Evolutionary conservation across 371 early-diverging fungal genomes (phyloP), one percentile per base, ranked within the genome.

Genomic region (Quaeritorhiza haematococci): DNA sequence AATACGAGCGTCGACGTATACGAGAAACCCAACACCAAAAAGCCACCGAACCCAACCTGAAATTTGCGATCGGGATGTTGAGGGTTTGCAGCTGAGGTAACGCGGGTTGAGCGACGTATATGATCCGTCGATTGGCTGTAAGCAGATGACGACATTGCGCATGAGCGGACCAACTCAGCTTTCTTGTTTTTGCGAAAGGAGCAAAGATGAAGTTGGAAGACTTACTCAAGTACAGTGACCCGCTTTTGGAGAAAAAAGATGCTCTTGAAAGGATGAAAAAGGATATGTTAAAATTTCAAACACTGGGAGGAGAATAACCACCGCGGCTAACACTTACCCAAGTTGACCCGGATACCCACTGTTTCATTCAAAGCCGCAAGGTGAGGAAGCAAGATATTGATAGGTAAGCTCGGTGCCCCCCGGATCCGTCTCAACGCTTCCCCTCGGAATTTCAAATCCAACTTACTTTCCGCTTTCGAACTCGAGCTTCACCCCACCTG

Each of bases 281-380:
- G n/a, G n/a, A n/a, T n/a, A n/a, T n/a, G n/a, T n/a, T n/a, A n/a
- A n/a, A n/a, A n/a, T n/a, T n/a, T n/a, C n/a, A n/a, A n/a, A n/a
- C n/a, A n/a, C n/a, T n/a, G n/a, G n/a, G n/a, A n/a, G n/a, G n/a
- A n/a, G n/a, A 38, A 10, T 10, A 38, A 10, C 10, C 38, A 38
- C 38, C 38, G n/a, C 38, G 38, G n/a, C 10, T 13, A n/a, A 13
- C 38, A 38, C 13, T n/a, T 10, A n/a, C 10, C 38, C 38, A n/a
- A 54, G 56, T 38, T 56, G 56, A 19, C 65, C 65, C 7, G 65
- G 66, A 47, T 66, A 66, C 2, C 66, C 66, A 50, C 54, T 60
- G 47, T 17, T 17, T 15, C 17, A 15, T 48, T n/a, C 28, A 17
- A 47, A 24, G 51, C 13, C 8, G 32, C 17, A 24, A 29, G 33